phyloP scores from a whole-genome alignment of 164 flowering plant genomes.

The Pachysandra terminalis region DNA sequence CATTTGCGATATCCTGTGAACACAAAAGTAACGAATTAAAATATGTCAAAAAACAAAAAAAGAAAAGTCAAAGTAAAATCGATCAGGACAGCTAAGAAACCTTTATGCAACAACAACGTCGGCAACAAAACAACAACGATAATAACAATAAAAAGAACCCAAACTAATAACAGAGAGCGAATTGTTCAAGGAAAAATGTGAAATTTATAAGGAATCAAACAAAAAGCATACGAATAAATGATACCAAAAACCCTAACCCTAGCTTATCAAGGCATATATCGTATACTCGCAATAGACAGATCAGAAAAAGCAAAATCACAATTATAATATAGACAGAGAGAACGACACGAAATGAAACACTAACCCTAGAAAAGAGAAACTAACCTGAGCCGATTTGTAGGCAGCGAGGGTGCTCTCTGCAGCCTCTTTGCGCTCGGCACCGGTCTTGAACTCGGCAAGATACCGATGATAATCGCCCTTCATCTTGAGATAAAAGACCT shows the following conservation, averaged over 20 bases:
- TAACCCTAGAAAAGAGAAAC: slow-evolving; percentile 1
- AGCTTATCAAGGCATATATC: no score
- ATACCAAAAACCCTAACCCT: no score
- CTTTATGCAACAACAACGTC: no score
- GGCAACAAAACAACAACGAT: background rate
- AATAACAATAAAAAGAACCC: no score
- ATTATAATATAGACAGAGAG: background rate
- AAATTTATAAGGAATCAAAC: no score
- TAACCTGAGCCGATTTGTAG: slow-evolving; percentile 76
- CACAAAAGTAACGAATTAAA: background rate
- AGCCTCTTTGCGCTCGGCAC: slow-evolving; percentile 71
- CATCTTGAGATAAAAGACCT: slow-evolving; percentile 81
- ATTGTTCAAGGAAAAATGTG: no score
- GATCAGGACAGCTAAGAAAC: background rate
- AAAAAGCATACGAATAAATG: no score
- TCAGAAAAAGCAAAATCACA: background rate
- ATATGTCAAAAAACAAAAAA: background rate
- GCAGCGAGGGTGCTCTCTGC: slow-evolving; percentile 77
- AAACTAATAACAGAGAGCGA: no score
- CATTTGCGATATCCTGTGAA: slow-evolving; percentile 73
- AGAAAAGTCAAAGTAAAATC: no score
- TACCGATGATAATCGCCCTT: slow-evolving; percentile 83
- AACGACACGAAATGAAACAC: background rate
- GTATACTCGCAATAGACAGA: background rate
- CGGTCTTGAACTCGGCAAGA: slow-evolving; percentile 79